phyloP scores from a whole-genome alignment of 108 stramenopile species.

The Skeletonema potamos region DNA sequence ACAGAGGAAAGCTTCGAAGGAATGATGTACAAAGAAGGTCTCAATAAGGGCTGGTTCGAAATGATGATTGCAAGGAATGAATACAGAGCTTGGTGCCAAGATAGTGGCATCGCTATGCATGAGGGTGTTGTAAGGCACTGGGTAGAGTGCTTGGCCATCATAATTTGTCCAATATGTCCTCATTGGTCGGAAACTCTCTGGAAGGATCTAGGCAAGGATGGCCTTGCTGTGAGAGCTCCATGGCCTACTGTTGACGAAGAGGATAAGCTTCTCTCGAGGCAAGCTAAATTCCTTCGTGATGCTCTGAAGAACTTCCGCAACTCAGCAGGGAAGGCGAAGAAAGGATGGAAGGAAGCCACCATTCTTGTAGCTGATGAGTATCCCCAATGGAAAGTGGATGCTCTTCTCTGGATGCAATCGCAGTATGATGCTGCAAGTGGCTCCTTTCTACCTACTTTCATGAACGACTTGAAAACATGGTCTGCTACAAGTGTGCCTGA shows the following conservation, averaged over 20 bases:
- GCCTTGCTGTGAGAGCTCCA: conserved; percentile 82
- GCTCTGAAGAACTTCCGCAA: conserved; percentile 75
- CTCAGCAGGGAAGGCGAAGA: conserved; percentile 81
- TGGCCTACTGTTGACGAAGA: conserved; percentile 86
- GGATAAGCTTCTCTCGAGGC: conserved; percentile 81
- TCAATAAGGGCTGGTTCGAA: conserved; percentile 93
- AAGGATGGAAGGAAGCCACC: conserved; percentile 59
- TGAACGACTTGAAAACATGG: conserved; percentile 82
- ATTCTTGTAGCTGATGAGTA: conserved; percentile 84
- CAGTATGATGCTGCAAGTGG: conserved; percentile 56
- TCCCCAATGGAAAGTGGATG: conserved; percentile 88
- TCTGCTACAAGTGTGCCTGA: conserved; percentile 65
- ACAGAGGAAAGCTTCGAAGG: conserved; percentile 59
- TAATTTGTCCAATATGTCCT: conserved; percentile 93
- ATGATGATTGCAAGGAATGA: conserved; percentile 88
- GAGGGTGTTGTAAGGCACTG: conserved; percentile 69
- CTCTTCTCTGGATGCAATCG: conserved; percentile 77
- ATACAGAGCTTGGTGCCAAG: conserved; percentile 92
- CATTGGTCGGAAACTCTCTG: conserved; percentile 88
- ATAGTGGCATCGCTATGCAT: conserved; percentile 87
- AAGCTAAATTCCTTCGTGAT: conserved; percentile 81
- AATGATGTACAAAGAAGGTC: conserved; percentile 92
- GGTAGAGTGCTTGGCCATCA: conserved; percentile 67
- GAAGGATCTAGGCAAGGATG: conserved; percentile 71
- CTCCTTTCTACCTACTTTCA: conserved; percentile 55